phyloP scores from a whole-genome alignment of 2,329 filamentous ascomycete genomes.

The Keithomyces neogunnii region DNA sequence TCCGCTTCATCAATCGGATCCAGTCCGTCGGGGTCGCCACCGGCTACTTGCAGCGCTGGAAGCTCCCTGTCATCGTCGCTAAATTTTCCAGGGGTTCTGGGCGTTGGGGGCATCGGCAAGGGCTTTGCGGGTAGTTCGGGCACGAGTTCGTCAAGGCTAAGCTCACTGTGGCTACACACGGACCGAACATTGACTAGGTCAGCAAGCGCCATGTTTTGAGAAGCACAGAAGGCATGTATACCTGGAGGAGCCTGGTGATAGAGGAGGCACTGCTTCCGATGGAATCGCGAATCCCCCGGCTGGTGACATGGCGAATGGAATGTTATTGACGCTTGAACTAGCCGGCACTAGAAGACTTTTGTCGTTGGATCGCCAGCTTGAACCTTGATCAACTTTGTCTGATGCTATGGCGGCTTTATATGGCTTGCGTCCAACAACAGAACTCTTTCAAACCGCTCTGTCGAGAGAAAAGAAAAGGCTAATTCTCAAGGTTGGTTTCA shows the following conservation, averaged over 20 bases:
- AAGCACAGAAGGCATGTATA: background rate
- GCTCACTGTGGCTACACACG: constrained; percentile 6
- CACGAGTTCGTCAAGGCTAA: constrained; percentile 8
- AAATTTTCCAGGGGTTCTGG: background rate
- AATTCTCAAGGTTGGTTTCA: background rate
- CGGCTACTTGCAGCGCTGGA: constrained; percentile 7
- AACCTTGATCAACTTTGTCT: background rate
- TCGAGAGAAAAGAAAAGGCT: background rate
- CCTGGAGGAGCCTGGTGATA: background rate
- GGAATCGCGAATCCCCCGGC: background rate
- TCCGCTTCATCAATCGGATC: constrained; percentile 28
- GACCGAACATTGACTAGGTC: too few relatives aligned
- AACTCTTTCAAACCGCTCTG: background rate
- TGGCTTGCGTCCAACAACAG: background rate
- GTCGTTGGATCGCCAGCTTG: too few relatives aligned
- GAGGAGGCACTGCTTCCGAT: background rate
- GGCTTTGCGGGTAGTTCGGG: constrained; percentile 7
- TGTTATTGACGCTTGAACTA: background rate
- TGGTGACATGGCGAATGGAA: background rate
- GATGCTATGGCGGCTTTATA: background rate
- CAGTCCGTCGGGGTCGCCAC: constrained; percentile 19
- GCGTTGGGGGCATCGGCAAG: constrained; percentile 5
- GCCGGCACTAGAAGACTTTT: background rate
- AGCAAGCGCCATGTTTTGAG: background rate
- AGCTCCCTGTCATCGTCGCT: constrained; percentile 1